Base-by-base conservation (phyloP, 169 alveolate genomes). In the Cryptosporidium ubiquitum region DNA sequence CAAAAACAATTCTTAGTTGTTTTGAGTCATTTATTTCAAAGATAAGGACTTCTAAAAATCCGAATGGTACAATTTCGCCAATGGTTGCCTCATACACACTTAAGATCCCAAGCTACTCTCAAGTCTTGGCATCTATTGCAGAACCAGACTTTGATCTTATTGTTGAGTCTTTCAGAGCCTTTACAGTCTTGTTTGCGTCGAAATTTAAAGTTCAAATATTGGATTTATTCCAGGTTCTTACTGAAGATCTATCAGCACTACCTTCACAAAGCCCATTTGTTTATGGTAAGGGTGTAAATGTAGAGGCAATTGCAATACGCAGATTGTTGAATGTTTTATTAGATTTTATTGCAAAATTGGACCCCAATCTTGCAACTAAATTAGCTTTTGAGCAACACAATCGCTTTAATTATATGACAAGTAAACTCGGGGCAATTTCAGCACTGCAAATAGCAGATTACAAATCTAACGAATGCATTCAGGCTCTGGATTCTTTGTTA, bases 181-280 rank as follows among this genome's bases (percentile, higher is more conserved):
- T 79, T 5, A 47, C 20, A 31, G 14, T 16, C 23, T 14, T 47
- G 14, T 79, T 79, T 55, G 42, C 89, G 1, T 39, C 75, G 18
- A 79, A 35, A 9, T 79, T 60, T 20, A 42, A 42, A 0, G 14
- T 37, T 20, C 79, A 79, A 29, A 37, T 79, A 5, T 42, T 79
- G 5, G 64, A 60, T 37, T 64, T 79, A 42, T 79, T 61, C 33
- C 40, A 79, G 14, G 31, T 40, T 26, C 35, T 64, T 18, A 79
- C 73, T 12, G 49, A 79, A 10, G 89, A 79, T 44, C 52, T 79
- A 31, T 23, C 58, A 12, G 66, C 60, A 9, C 35, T 79, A 2
- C 79, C 73, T 18, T 79, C 89, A 10, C 89, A 79, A 47, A 61
- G 89, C 51, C 89, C 89, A 2, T 79, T 79, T 29, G 23, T 61